Base-by-base conservation (phyloP, 768 basidiomycete genomes). In the Filobasidium wieringae region DNA sequence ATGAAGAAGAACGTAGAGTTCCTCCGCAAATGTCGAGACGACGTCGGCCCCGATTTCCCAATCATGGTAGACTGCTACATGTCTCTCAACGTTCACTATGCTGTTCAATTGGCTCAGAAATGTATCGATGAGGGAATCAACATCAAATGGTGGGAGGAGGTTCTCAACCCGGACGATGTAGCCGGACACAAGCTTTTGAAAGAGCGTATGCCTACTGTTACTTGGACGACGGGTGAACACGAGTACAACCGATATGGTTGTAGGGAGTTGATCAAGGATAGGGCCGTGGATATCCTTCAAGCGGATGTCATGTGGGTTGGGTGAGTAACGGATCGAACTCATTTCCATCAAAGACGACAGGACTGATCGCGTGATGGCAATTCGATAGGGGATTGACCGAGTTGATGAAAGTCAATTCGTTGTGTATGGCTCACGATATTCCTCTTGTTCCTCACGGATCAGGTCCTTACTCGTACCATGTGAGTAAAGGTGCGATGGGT, bases 381-480 rank as follows among this genome's bases (percentile, higher is more conserved):
- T 40, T 30, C 40, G 27, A 51, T 36, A 72, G 73, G 30, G 73
- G 73, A 37, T 56, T 74, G 40, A 74, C 73, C 40, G 73, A 74
- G 60, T 64, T 74, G 31, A 71, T 74, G 65, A 74, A 73, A 53
- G 73, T 74, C 33, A 69, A 69, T 14, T 62, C 63, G 53, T 73
- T 75, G 64, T 77, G 76, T 1, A 70, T 74, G 2, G 77, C 77
- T 14, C 78, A 79, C 63, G 78, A 79, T 63, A 77, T 79, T 45
- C 77, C 77, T 26, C 76, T 79, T 43, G 76, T 78, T 17, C 78
- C 78, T 7, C 78, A 79, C 64, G 79, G 78, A 31, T 76, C 74
- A 12, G 78, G 79, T 11, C 76, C 77, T 26, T 79, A 79, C 70
- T 77, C 74, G 45, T 78, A 78, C 70, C 43, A 47, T 27, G 43